Conservation (phyloP, 2,329 filamentous ascomycete species). For the Hymenoscyphus infarciens region DNA sequence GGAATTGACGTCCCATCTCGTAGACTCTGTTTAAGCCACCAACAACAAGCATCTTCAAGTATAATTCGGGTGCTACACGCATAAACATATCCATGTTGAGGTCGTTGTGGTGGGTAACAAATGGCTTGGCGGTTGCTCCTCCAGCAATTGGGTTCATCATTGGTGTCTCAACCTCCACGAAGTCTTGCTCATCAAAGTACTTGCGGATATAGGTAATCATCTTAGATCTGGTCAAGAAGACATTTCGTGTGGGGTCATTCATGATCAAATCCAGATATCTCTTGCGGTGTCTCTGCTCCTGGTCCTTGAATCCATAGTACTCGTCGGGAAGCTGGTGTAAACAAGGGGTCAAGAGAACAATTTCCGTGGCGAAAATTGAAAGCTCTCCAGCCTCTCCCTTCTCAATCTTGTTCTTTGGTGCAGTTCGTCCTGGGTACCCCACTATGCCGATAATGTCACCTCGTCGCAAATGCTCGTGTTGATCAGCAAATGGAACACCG, state of each 20-base stretch:
- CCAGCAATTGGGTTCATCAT: slow-evolving; percentile 97
- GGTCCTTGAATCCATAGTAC: slow-evolving; percentile 92
- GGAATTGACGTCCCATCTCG: slow-evolving; percentile 92
- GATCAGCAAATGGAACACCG: slow-evolving; percentile 69
- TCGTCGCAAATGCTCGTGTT: slow-evolving; percentile 84
- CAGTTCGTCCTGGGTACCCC: slow-evolving; percentile 79
- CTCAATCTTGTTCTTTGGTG: slow-evolving; percentile 82
- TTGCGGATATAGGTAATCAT: slow-evolving; percentile 83
- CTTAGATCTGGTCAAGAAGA: slow-evolving; percentile 81
- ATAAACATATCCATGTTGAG: slow-evolving; percentile 92
- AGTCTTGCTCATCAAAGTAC: slow-evolving; percentile 84
- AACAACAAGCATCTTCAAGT: slow-evolving; percentile 92
- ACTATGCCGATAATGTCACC: slow-evolving; percentile 91
- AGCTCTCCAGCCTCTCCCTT: slow-evolving; percentile 82
- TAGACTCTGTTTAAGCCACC: slow-evolving; percentile 93
- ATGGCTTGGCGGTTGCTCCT: slow-evolving; percentile 92
- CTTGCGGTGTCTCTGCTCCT: slow-evolving; percentile 89
- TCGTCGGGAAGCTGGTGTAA: slow-evolving; percentile 86
- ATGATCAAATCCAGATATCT: slow-evolving; percentile 95
- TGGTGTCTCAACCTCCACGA: slow-evolving; percentile 92
- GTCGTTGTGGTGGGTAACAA: slow-evolving; percentile 94
- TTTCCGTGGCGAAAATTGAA: slow-evolving; percentile 85
- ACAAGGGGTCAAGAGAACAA: slow-evolving; percentile 84
- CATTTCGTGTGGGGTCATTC: slow-evolving; percentile 77
- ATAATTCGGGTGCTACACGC: slow-evolving; percentile 91